Conservation (phyloP, 805 yeast species). For the Kodamaea restingae region DNA sequence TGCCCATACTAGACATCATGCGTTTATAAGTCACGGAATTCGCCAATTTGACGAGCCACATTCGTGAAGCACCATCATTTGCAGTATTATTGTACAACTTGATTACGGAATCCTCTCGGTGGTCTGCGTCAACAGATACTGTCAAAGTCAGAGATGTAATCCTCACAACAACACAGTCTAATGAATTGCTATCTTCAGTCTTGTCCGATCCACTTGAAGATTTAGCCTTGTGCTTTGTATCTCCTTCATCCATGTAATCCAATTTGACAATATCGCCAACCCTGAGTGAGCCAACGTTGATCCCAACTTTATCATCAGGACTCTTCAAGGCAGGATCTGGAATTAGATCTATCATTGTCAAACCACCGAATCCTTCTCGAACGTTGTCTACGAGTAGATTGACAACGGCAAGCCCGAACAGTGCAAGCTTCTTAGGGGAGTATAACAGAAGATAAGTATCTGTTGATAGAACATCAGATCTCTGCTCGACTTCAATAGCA, state of each 20-base stretch:
- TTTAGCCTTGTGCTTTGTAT: constrained; percentile 13
- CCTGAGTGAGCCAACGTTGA: constrained; percentile 51
- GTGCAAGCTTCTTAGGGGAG: constrained; percentile 63
- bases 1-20: constrained; percentile 74
- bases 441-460: constrained; percentile 29
- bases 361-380: constrained; percentile 78
- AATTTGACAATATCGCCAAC: constrained; percentile 76
- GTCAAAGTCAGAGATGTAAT: constrained; percentile 45
- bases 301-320: constrained; percentile 24
- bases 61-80: constrained; percentile 31
- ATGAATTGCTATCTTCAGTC: constrained; percentile 13
- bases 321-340: constrained; percentile 46
- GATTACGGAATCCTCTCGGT: constrained; percentile 43
- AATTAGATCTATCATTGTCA: constrained; percentile 58
- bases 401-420: constrained; percentile 69
- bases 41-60: constrained; percentile 66
- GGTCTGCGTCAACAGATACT: constrained; percentile 58
- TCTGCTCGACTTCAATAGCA: constrained; percentile 37
- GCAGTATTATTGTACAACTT: constrained; percentile 41
- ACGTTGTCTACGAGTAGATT: constrained; percentile 60
- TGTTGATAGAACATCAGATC: constrained; percentile 31
- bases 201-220: constrained; percentile 19
- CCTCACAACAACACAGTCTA: constrained; percentile 67
- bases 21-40: constrained; percentile 72
- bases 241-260: constrained; percentile 34